Conservation (phyloP, 805 yeast genomes). For the Jamesozyma rosinii region DNA sequence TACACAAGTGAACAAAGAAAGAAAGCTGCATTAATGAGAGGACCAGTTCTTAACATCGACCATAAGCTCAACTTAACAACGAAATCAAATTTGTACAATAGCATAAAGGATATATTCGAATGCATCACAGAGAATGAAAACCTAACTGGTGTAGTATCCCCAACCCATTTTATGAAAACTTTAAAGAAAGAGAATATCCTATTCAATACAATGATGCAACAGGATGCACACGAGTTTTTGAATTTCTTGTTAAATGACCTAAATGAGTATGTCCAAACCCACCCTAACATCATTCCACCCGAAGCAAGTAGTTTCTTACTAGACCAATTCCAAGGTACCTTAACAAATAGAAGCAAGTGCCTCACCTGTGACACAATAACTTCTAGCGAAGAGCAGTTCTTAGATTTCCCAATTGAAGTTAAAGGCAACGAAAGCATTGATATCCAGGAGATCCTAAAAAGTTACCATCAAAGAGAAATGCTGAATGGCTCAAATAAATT, state of each 20-base stretch:
- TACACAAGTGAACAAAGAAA: slow-evolving; percentile 60
- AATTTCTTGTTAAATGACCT: slow-evolving; percentile 78
- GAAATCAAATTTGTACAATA: slow-evolving; percentile 43
- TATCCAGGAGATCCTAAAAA: slow-evolving; percentile 37
- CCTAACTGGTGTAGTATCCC: slow-evolving; percentile 76
- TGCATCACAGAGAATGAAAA: slow-evolving; percentile 63
- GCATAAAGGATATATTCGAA: slow-evolving; percentile 80
- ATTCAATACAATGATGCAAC: slow-evolving; percentile 89
- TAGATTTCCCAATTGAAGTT: slow-evolving; percentile 80
- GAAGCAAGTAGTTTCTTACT: slow-evolving; percentile 43
- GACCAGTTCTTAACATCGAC: slow-evolving; percentile 80
- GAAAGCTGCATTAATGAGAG: slow-evolving; percentile 63
- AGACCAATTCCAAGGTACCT: slow-evolving; percentile 69
- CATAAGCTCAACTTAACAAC: slow-evolving; percentile 37
- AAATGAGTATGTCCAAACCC: slow-evolving; percentile 31
- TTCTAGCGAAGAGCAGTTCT: slow-evolving; percentile 72
- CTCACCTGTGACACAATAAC: slow-evolving; percentile 78
- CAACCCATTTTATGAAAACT: slow-evolving; percentile 60
- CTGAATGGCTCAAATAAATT: slow-evolving; percentile 82
- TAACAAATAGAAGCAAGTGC: slow-evolving; percentile 84
- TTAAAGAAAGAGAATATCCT: slow-evolving; percentile 74
- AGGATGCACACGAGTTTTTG: slow-evolving; percentile 95
- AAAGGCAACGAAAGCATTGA: slow-evolving; percentile 66
- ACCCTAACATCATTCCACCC: background rate
- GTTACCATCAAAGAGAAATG: slow-evolving; percentile 75